phyloP scores from a whole-genome alignment of 805 yeast species.

The Saccharomycopsis synnaedendra region DNA sequence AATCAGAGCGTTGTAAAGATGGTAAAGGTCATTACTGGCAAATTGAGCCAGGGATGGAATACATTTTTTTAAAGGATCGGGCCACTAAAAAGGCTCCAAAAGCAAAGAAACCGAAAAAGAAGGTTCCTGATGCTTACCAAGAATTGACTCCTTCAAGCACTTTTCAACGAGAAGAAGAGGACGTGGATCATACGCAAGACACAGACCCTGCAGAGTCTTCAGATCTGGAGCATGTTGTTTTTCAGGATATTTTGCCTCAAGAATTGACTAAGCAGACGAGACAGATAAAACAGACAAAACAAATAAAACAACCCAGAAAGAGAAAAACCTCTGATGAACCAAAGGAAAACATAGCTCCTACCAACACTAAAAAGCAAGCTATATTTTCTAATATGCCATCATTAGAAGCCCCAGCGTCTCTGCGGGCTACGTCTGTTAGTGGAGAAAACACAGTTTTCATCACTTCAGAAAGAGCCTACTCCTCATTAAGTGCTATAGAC shows the following conservation, averaged over 20 bases:
- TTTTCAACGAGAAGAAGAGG: constrained; percentile 15
- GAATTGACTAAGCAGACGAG: not conserved
- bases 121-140: constrained; percentile 3
- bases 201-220: not conserved
- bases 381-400: too few relatives aligned
- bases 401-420: too few relatives aligned
- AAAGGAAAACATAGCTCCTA: too few relatives aligned
- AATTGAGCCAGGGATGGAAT: constrained; percentile 73
- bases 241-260: not conserved
- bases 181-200: not conserved
- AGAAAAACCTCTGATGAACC: too few relatives aligned
- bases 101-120: not conserved
- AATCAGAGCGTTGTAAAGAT: constrained; percentile 83
- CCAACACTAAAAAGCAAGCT: too few relatives aligned
- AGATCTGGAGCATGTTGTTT: not conserved
- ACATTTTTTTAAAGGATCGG: constrained; percentile 61
- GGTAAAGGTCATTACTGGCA: constrained; percentile 89
- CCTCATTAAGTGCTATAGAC: too few relatives aligned
- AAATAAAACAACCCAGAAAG: too few relatives aligned
- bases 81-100: constrained; percentile 18
- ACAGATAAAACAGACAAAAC: too few relatives aligned
- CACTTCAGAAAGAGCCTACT: too few relatives aligned
- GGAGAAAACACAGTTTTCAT: too few relatives aligned
- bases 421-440: too few relatives aligned
- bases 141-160: constrained; percentile 15